Percentiles rank a stretch among this genome's conserved stretches.
Evolutionary conservation across 768 basidiomycete species (phyloP).

Genomic region (Pluteus cervinus): DNA sequence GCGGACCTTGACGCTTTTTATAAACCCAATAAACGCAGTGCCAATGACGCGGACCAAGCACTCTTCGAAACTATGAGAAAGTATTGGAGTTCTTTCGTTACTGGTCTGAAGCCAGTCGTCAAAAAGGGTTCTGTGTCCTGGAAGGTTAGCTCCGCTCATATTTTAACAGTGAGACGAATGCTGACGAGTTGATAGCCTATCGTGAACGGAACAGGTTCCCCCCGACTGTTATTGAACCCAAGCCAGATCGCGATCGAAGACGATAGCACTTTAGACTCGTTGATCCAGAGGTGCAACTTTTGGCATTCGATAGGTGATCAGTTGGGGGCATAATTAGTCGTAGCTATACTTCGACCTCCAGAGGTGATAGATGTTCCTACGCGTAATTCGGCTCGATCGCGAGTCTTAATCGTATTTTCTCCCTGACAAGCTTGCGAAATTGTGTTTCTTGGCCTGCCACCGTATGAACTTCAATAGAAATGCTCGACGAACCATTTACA

Average conservation of each 20-base stretch:
- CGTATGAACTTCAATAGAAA: too few relatives aligned
- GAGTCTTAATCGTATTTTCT: too few relatives aligned
- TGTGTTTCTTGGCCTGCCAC: too few relatives aligned
- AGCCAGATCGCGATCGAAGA: slow-evolving; percentile 18
- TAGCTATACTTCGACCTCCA: too few relatives aligned
- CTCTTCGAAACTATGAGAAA: slow-evolving; percentile 32
- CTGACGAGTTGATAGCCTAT: slow-evolving; percentile 16
- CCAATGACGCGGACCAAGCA: slow-evolving; percentile 19
- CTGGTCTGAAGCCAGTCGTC: slow-evolving; percentile 22
- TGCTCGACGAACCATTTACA: too few relatives aligned
- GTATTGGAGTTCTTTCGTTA: slow-evolving; percentile 35
- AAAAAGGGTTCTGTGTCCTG: slow-evolving; percentile 13
- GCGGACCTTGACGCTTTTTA: slow-evolving; percentile 33
- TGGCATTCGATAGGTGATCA: slow-evolving; percentile 22
- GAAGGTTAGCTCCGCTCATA: slow-evolving; percentile 19
- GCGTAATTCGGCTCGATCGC: too few relatives aligned
- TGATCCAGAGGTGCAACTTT: slow-evolving; percentile 21
- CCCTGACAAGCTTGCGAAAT: too few relatives aligned
- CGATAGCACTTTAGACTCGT: slow-evolving; percentile 8
- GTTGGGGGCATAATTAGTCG: slow-evolving; percentile 16
- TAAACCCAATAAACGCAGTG: slow-evolving; percentile 14
- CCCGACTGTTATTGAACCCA: slow-evolving; percentile 25
- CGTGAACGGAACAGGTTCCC: slow-evolving; percentile 14
- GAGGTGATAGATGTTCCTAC: too few relatives aligned
- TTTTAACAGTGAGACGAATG: background rate